These are phyloP conservation scores for Aspergillus sp. DNA, from an alignment of 2,329 filamentous ascomycete genomes.

Conservation along the genomic window DNA sequence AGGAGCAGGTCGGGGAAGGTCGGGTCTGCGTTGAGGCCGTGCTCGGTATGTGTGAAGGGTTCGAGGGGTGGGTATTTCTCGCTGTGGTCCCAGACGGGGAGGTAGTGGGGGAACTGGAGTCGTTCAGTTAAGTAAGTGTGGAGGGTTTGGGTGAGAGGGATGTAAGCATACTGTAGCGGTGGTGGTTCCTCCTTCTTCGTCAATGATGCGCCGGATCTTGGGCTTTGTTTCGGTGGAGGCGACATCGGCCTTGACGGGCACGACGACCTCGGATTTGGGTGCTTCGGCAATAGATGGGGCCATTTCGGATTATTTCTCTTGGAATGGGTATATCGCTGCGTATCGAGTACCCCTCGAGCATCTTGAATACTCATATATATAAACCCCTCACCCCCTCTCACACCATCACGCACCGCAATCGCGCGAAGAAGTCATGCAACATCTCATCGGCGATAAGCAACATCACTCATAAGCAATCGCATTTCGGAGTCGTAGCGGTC, in stretches of 20 bases:
- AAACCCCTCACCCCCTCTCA: not conserved
- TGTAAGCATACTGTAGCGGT: slow-evolving; percentile 27
- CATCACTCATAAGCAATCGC: not conserved
- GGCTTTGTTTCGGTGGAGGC: slow-evolving; percentile 11
- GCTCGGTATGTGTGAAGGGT: slow-evolving; percentile 48
- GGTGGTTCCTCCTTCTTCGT: slow-evolving; percentile 30
- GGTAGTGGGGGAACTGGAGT: slow-evolving; percentile 31
- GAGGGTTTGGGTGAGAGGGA: not conserved
- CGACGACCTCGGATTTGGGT: slow-evolving; percentile 15
- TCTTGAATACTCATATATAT: not conserved
- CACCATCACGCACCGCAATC: not conserved
- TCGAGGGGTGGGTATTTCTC: slow-evolving; percentile 45
- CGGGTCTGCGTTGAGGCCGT: slow-evolving; percentile 48
- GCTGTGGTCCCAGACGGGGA: slow-evolving; percentile 29
- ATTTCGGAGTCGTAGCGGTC: not conserved
- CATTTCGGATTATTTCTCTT: slow-evolving; percentile 11
- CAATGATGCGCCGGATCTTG: slow-evolving; percentile 27
- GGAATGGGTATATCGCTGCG: too few relatives aligned
- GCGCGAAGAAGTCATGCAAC: not conserved
- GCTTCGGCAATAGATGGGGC: slow-evolving; percentile 26
- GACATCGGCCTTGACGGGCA: slow-evolving; percentile 20
- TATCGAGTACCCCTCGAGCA: not conserved
- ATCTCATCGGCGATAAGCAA: not conserved
- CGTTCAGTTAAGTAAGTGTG: not conserved
- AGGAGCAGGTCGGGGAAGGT: slow-evolving; percentile 48